Base-by-base conservation (phyloP, 148 eudicot genomes). In the Diospyros lotus region DNA sequence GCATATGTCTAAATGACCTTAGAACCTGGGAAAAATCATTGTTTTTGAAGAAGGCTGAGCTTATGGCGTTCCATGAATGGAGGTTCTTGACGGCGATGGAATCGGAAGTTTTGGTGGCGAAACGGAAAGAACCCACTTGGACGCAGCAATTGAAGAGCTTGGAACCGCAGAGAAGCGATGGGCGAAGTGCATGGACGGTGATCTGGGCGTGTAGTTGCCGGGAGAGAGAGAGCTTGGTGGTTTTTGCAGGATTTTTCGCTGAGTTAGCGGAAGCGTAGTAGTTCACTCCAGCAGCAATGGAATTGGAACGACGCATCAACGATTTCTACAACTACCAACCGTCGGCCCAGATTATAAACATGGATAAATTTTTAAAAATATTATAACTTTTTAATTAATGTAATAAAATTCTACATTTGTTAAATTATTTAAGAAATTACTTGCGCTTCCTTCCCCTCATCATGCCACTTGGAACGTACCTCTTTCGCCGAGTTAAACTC, bases 131-230 rank as follows among this genome's bases (percentile, higher is more conserved):
- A 17, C 75, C 75, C 65, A 58, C 2, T 59, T 72, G 58, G 17
- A 44, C 45, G 58, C 59, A 72, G 65, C 42, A 53, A 44, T 72
- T 44, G 14, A 65, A 46, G 65, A 72, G 75, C 51, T 72, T 72
- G 53, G 75, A 72, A 15, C 65, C 75, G 65, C 5, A 58, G 9
- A 72, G 53, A 58, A 45, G 6, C 4, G 75, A 58, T 2, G 2
- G 44, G 48, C 45, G 50, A 44, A 72, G 75, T 10, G 65, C 75
- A 18, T n/a, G 15, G 15, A 60, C 48, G 64, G 45, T 58, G 66
- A 72, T 72, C 59, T 72, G 65, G 40, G 75, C 14, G 53, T 72
- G 75, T n/a, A 72, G 61, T 2, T 44, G 64, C 17, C 59, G 65
- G 38, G 64, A 17, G 12, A 58, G 54, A 42, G 42, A 0, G 42